These are phyloP conservation scores for Iris pallida DNA, from an alignment of 116 monocot genomes.

Conservation along the genomic window DNA sequence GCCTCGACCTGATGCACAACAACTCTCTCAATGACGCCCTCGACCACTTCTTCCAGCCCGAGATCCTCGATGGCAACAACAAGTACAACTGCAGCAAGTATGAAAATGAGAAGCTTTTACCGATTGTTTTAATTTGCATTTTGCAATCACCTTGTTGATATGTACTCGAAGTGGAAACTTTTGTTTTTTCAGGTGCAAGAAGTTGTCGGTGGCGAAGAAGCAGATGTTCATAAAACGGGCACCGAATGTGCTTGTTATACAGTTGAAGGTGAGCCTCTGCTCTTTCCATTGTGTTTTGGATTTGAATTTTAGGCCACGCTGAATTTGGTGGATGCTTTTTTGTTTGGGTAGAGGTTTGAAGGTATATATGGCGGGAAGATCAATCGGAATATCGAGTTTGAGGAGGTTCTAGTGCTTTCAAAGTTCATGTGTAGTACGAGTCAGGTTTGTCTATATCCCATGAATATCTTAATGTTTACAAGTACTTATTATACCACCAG, in stretches of 20 bases:
- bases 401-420: conserved; percentile 65
- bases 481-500: too few relatives aligned
- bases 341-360: conserved; percentile 74
- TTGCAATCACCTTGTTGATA: too few relatives aligned
- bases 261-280: conserved; percentile 72
- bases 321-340: background rate
- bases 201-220: conserved; percentile 76
- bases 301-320: background rate
- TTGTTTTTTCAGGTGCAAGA: conserved; percentile 62
- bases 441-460: conserved; percentile 34
- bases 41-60: conserved; percentile 71
- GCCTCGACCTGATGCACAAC: conserved; percentile 76
- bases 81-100: conserved; percentile 89
- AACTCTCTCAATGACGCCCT: conserved; percentile 75
- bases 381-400: conserved; percentile 79
- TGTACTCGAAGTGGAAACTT: background rate
- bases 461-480: too few relatives aligned
- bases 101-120: background rate
- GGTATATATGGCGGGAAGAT: conserved; percentile 85
- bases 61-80: conserved; percentile 76
- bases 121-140: too few relatives aligned
- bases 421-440: conserved; percentile 67
- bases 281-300: background rate
- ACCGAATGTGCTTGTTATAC: conserved; percentile 95
- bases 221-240: conserved; percentile 81